These are phyloP conservation scores for Colletotrichum tropicale DNA, from an alignment of 2,329 filamentous ascomycete species.

Conservation along the genomic window DNA sequence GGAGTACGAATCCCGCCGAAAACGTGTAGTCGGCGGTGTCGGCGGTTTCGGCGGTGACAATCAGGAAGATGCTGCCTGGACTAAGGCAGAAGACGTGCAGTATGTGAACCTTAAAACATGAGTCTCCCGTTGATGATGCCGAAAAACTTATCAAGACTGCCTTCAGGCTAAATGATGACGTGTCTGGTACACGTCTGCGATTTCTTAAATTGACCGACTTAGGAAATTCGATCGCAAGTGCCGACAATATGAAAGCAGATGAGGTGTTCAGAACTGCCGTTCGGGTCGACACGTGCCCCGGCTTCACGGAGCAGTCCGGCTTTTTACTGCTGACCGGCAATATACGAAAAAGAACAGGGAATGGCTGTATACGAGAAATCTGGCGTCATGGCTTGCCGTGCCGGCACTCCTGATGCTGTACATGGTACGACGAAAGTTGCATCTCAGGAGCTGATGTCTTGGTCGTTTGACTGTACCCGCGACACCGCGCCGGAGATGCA, in stretches of 20 bases:
- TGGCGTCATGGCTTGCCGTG: neutral
- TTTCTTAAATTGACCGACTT: neutral
- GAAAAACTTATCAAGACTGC: neutral
- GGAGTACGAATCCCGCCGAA: neutral
- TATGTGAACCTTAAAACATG: neutral
- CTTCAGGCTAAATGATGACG: neutral
- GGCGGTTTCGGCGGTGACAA: neutral
- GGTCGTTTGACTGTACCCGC: neutral
- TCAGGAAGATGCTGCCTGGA: neutral
- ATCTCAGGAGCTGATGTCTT: neutral
- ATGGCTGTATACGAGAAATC: neutral
- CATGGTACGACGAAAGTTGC: neutral
- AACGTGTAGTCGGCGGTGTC: neutral
- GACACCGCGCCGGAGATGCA: neutral
- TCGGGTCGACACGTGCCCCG: neutral
- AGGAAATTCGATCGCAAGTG: neutral
- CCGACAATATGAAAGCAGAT: neutral
- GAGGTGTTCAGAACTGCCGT: neutral
- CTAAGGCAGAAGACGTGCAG: rapidly evolving
- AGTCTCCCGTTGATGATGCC: neutral
- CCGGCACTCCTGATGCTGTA: neutral
- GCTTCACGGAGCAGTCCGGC: neutral
- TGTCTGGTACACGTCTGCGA: neutral
- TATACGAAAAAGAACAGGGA: neutral
- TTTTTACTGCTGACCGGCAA: neutral